Conservation (phyloP, 2,329 filamentous ascomycete species). For the Ophiostoma pallidulum region DNA sequence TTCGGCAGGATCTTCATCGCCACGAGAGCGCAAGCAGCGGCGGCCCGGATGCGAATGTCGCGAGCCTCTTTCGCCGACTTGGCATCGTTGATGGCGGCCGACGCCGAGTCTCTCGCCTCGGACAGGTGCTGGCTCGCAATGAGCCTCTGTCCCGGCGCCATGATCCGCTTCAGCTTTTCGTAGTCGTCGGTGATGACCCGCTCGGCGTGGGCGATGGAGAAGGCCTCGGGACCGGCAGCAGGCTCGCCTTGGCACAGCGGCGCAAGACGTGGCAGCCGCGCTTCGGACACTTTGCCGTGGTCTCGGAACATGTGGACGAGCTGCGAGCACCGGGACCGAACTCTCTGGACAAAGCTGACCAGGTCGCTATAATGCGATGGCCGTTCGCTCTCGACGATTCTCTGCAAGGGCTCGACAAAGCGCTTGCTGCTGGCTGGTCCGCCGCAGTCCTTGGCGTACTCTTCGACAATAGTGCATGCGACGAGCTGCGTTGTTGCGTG, state of each 20-base stretch:
- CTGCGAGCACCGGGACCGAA: conserved; percentile 83
- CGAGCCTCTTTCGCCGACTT: conserved; percentile 68
- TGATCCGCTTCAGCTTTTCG: conserved; percentile 76
- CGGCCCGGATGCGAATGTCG: conserved; percentile 77
- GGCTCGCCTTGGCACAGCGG: conserved; percentile 90
- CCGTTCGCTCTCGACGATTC: conserved; percentile 71
- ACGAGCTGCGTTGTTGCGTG: conserved; percentile 82
- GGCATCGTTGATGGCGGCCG: conserved; percentile 69
- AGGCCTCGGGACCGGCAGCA: conserved; percentile 84
- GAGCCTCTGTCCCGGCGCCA: conserved; percentile 79
- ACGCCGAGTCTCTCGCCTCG: conserved; percentile 63
- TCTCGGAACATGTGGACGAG: conserved; percentile 87
- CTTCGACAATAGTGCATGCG: conserved; percentile 75
- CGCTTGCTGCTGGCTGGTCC: conserved; percentile 40
- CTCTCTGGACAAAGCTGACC: conserved; percentile 79
- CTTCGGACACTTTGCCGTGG: conserved; percentile 68
- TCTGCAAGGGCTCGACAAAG: conserved; percentile 57
- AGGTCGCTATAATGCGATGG: conserved; percentile 82
- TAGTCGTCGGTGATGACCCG: conserved; percentile 80
- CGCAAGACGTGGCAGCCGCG: conserved; percentile 69
- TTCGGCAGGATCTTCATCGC: conserved; percentile 83
- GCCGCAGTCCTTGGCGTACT: conserved; percentile 60
- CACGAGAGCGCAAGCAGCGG: conserved; percentile 78
- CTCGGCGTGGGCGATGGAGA: conserved; percentile 79
- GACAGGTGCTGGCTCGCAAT: conserved; percentile 70